These are phyloP conservation scores for Phlebiopsis flavidoalba DNA, from an alignment of 768 basidiomycete genomes.

Conservation along the genomic window DNA sequence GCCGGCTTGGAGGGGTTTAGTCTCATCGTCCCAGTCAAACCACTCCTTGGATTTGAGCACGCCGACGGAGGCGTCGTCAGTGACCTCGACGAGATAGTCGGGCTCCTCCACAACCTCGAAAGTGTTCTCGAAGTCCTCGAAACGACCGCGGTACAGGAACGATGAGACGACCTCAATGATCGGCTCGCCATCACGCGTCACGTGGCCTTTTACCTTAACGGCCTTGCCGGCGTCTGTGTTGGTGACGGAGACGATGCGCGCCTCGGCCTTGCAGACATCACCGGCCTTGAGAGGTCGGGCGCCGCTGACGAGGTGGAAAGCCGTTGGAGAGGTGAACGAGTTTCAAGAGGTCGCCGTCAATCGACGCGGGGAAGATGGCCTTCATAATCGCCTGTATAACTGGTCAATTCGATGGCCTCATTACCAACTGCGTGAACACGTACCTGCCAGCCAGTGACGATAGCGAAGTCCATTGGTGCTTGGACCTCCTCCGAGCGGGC, in stretches of 20 bases:
- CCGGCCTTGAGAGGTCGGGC: slow-evolving; percentile 74
- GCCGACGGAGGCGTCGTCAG: slow-evolving; percentile 76
- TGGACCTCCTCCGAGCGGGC: slow-evolving; percentile 63
- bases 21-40: slow-evolving; percentile 92
- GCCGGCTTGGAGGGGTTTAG: slow-evolving; percentile 71
- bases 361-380: slow-evolving; percentile 87
- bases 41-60: slow-evolving; percentile 95
- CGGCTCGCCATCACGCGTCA: slow-evolving; percentile 69
- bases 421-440: slow-evolving; percentile 21
- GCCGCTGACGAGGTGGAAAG: slow-evolving; percentile 83
- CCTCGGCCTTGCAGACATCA: slow-evolving; percentile 87
- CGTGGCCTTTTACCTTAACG: slow-evolving; percentile 84
- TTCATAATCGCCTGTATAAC: slow-evolving; percentile 89
- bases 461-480: slow-evolving; percentile 98
- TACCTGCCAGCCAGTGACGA: slow-evolving; percentile 98
- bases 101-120: slow-evolving; percentile 91
- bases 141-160: slow-evolving; percentile 95
- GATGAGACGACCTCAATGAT: slow-evolving; percentile 93
- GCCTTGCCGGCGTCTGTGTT: slow-evolving; percentile 92
- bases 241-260: slow-evolving; percentile 81
- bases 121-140: slow-evolving; percentile 91
- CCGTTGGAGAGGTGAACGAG: slow-evolving; percentile 97
- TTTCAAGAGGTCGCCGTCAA: slow-evolving; percentile 93
- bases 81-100: slow-evolving; percentile 76
- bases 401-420: not conserved